Evolutionary conservation across 768 basidiomycete genomes (phyloP).

Genomic region (Leccinum subgranulosum): DNA sequence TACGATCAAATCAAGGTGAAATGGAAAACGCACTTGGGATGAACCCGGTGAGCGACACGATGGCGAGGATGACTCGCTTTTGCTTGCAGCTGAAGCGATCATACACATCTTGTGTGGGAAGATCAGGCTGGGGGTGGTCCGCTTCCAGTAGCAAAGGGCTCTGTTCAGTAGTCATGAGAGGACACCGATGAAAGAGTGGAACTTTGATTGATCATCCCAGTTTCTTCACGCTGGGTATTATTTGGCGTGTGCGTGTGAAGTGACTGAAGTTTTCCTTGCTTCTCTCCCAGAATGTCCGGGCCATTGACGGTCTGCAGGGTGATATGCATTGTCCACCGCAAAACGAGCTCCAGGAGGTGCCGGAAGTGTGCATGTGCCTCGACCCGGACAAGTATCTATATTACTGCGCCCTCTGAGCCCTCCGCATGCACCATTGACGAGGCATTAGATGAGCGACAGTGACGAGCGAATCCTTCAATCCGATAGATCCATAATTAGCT

Average conservation of each 20-base stretch:
- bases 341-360: neutral
- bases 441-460: neutral
- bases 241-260: neutral
- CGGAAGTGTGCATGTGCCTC: neutral
- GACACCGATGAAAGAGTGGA: neutral
- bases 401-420: neutral
- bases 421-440: neutral
- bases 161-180: neutral
- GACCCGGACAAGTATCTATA: neutral
- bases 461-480: neutral
- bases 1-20: neutral
- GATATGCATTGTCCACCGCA: neutral
- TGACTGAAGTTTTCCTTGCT: no score
- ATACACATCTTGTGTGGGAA: constrained; percentile 40
- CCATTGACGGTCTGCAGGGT: neutral
- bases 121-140: neutral
- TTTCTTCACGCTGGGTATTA: neutral
- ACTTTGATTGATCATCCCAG: neutral
- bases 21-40: constrained; percentile 49
- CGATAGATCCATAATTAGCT: neutral
- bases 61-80: constrained; percentile 52
- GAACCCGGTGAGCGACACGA: constrained; percentile 61
- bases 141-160: neutral
- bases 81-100: constrained; percentile 49
- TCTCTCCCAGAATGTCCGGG: no score